Evolutionary conservation across 2,329 filamentous ascomycete species (phyloP).

Genomic region (Ophiostoma tasmaniense): DNA sequence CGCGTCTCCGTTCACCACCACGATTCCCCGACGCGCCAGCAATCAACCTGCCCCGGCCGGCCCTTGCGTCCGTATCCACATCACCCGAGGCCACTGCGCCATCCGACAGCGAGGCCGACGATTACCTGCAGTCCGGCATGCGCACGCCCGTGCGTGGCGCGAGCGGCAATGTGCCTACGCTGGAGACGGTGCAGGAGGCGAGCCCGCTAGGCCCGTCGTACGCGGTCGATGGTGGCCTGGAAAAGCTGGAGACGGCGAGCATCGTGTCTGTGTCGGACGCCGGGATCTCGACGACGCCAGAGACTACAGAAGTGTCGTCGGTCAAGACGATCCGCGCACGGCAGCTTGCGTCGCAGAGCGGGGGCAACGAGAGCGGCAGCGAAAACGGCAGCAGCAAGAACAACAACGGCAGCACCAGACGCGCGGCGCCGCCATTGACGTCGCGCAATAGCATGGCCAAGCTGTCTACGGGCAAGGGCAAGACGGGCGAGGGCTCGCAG

Average conservation of each 20-base stretch:
- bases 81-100: conserved; percentile 33
- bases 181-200: conserved; percentile 89
- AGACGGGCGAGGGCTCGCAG: conserved; percentile 64
- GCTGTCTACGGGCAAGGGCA: conserved; percentile 46
- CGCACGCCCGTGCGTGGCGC: conserved; percentile 52
- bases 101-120: conserved; percentile 47
- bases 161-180: conserved; percentile 50
- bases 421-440: conserved; percentile 38
- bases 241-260: conserved; percentile 42
- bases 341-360: conserved; percentile 43
- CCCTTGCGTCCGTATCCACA: conserved; percentile 34
- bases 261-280: conserved; percentile 35
- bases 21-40: conserved; percentile 42
- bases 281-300: conserved; percentile 35
- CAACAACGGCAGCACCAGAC: conserved; percentile 30
- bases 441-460: conserved; percentile 57
- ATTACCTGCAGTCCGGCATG: conserved; percentile 44
- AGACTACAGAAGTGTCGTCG: conserved; percentile 32
- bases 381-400: conserved; percentile 49
- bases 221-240: conserved; percentile 31
- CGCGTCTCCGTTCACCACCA: conserved; percentile 68
- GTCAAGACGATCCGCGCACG: conserved; percentile 38
- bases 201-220: conserved; percentile 66
- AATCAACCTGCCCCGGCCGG: conserved; percentile 43
- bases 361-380: conserved; percentile 34